These are phyloP conservation scores for Scenedesmus sp. DNA, from an alignment of 163 green algal genomes.

Conservation along the genomic window DNA sequence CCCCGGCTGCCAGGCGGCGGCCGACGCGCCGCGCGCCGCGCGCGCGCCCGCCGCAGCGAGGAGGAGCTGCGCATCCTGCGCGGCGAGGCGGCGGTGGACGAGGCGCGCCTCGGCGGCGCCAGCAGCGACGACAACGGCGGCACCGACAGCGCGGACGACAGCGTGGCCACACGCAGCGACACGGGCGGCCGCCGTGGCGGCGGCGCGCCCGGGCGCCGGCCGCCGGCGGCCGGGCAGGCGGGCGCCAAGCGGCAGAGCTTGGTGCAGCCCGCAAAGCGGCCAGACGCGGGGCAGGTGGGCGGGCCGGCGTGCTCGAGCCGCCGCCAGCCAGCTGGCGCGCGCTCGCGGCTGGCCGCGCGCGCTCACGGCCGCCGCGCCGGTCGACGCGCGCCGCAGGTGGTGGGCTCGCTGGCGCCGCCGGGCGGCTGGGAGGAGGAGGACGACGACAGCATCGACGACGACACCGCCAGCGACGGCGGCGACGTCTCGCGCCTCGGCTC, in stretches of 20 bases:
- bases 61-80: conserved; percentile 82
- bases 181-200: too few relatives aligned
- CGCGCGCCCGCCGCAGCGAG: conserved; percentile 52
- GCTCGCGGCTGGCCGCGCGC: too few relatives aligned
- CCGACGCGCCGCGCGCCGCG: too few relatives aligned
- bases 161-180: too few relatives aligned
- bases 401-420: conserved; percentile 55
- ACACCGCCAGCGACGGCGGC: conserved; percentile 67
- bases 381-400: conserved; percentile 45
- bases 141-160: neutral
- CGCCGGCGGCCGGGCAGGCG: too few relatives aligned
- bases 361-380: too few relatives aligned
- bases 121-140: neutral
- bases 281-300: too few relatives aligned
- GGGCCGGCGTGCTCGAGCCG: too few relatives aligned
- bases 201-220: neutral
- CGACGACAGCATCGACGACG: conserved; percentile 71
- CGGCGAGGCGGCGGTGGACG: conserved; percentile 65
- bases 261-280: too few relatives aligned
- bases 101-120: neutral
- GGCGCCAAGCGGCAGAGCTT: too few relatives aligned
- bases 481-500: conserved; percentile 55
- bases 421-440: conserved; percentile 53
- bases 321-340: too few relatives aligned
- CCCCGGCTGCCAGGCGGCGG: too few relatives aligned